A percentile compares a stretch with the other conserved stretches of the same genome.
Conservation (phyloP, 2,329 filamentous ascomycete species). For the Fusarium newnesense region DNA sequence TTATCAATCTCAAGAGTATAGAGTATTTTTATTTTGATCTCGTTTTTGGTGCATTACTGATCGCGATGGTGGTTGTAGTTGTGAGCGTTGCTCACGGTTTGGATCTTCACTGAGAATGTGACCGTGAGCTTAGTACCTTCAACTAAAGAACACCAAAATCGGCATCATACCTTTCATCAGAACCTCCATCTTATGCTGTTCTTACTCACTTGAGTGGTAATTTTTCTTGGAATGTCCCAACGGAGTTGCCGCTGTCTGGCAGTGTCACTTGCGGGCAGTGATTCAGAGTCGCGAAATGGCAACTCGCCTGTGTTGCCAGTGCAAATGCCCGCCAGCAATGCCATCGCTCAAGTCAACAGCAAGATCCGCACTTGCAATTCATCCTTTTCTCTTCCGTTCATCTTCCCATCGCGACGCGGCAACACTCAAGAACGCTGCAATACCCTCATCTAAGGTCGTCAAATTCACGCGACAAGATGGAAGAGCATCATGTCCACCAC, state of each 20-base stretch:
- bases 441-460: neutral
- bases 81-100: neutral
- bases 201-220: rapidly evolving
- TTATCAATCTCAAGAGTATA: rapidly evolving
- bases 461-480: neutral
- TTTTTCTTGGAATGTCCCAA: rapidly evolving
- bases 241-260: rapidly evolving
- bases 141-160: rapidly evolving
- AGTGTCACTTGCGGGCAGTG: neutral
- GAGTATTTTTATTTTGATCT: rapidly evolving
- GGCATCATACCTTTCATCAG: rapidly evolving
- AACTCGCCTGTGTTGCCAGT: neutral
- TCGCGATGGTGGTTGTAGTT: rapidly evolving
- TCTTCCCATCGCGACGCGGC: rapidly evolving
- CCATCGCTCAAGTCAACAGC: neutral
- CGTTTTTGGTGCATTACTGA: rapidly evolving
- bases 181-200: rapidly evolving
- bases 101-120: neutral
- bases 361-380: no score
- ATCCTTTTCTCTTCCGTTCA: neutral
- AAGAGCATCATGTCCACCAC: neutral
- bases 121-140: neutral
- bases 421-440: no score
- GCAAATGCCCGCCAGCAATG: neutral
- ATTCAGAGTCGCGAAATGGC: neutral